These are phyloP conservation scores for Acrasis kona DNA, from an alignment of 78 protist genomes.

Conservation along the genomic window DNA sequence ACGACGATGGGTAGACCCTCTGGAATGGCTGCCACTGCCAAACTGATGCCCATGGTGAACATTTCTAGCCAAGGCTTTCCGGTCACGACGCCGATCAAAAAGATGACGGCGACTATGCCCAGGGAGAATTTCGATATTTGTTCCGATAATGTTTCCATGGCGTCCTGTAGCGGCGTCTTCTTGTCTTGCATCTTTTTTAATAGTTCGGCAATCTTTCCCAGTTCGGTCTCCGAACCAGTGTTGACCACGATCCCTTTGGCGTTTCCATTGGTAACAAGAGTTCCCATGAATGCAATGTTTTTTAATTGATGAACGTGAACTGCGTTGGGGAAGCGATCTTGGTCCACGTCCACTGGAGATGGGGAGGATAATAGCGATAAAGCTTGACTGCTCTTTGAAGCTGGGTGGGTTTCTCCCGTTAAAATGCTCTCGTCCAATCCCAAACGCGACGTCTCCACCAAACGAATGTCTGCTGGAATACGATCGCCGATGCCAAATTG, in stretches of 20 bases:
- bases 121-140: constrained; percentile 41
- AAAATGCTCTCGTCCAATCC: constrained; percentile 40
- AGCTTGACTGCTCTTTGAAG: constrained; percentile 9
- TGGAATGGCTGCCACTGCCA: constrained; percentile 88
- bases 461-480: constrained; percentile 47
- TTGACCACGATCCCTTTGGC: constrained; percentile 37
- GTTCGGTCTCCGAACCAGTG: constrained; percentile 48
- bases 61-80: constrained; percentile 17
- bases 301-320: not conserved
- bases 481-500: constrained; percentile 19
- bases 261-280: constrained; percentile 35
- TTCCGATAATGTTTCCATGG: constrained; percentile 68
- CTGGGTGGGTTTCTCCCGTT: constrained; percentile 52
- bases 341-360: not conserved
- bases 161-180: constrained; percentile 62
- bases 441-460: constrained; percentile 18
- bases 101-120: constrained; percentile 17
- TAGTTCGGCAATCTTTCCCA: constrained; percentile 47
- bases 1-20: constrained; percentile 92
- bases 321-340: not conserved
- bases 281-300: constrained; percentile 44
- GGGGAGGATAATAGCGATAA: not conserved
- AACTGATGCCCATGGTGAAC: constrained; percentile 64
- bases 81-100: constrained; percentile 35
- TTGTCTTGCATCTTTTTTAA: constrained; percentile 25